Conservation (phyloP, 257 asterid species). For the Lithospermum erythrorhizon region DNA sequence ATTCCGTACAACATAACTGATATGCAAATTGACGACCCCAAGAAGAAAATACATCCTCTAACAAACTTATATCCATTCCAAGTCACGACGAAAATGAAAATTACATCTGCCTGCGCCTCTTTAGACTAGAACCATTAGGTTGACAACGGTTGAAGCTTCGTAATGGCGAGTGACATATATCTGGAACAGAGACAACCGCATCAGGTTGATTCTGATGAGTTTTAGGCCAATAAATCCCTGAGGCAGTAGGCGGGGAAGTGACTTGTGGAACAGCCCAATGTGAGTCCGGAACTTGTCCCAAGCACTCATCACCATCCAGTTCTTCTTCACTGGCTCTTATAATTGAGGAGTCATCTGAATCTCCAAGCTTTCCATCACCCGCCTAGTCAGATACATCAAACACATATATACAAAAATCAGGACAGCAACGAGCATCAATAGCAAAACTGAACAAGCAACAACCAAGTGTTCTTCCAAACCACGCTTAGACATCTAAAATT, state of each 20-base stretch:
- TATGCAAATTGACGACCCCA: no score
- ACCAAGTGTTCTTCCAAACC: neutral
- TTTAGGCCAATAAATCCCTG: slow-evolving; percentile 67
- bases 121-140: slow-evolving; percentile 20
- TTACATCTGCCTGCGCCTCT: slow-evolving; percentile 38
- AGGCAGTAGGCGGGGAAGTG: slow-evolving; percentile 84
- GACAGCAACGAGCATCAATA: slow-evolving; percentile 6
- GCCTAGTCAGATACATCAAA: slow-evolving; percentile 35
- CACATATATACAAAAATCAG: slow-evolving; percentile 8
- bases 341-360: slow-evolving; percentile 38
- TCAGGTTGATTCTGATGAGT: slow-evolving; percentile 19
- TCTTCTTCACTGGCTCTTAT: slow-evolving; percentile 45
- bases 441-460: neutral
- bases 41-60: neutral
- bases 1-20: neutral
- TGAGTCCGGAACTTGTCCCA: slow-evolving; percentile 52
- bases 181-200: slow-evolving; percentile 56
- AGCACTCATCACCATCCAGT: slow-evolving; percentile 45
- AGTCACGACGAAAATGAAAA: neutral
- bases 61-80: neutral
- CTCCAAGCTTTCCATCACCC: slow-evolving; percentile 64
- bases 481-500: neutral
- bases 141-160: slow-evolving; percentile 21
- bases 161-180: slow-evolving; percentile 29
- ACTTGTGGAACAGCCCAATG: slow-evolving; percentile 75